A percentile compares a stretch with the other conserved stretches of the same genome.
phyloP scores from a whole-genome alignment of 2,329 filamentous ascomycete species.

The Fusarium tupiense region DNA sequence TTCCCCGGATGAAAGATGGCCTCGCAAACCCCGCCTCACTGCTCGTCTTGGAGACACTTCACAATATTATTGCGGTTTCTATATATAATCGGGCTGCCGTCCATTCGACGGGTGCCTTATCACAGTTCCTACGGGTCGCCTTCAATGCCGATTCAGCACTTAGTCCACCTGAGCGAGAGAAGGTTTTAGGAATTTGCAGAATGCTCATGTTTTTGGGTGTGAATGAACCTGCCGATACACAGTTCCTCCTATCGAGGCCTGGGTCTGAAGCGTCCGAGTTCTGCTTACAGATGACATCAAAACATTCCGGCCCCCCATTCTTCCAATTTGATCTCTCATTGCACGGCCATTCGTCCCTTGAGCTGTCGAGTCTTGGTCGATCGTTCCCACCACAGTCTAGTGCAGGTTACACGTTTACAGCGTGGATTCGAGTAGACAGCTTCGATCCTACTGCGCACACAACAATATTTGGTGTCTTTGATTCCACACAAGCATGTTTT shows the following conservation, averaged over 20 bases:
- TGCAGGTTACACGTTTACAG: conserved; percentile 87
- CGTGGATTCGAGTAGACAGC: conserved; percentile 88
- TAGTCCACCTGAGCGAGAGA: conserved; percentile 63
- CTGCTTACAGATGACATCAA: conserved; percentile 75
- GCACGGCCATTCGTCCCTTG: conserved; percentile 88
- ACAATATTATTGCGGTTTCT: conserved; percentile 67
- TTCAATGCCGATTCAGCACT: conserved; percentile 65
- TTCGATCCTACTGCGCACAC: conserved; percentile 90
- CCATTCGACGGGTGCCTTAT: conserved; percentile 77
- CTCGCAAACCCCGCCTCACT: conserved; percentile 65
- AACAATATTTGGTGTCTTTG: conserved; percentile 95
- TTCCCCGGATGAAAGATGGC: conserved; percentile 59
- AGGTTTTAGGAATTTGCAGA: conserved; percentile 74
- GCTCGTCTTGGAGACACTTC: conserved; percentile 72
- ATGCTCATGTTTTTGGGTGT: conserved; percentile 79
- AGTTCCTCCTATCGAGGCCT: conserved; percentile 70
- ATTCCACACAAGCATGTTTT: conserved; percentile 91
- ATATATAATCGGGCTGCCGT: conserved; percentile 75
- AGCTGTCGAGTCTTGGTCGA: conserved; percentile 85
- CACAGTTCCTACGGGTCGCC: conserved; percentile 70
- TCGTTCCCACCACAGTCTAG: conserved; percentile 83
- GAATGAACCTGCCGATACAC: conserved; percentile 82
- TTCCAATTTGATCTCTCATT: conserved; percentile 94
- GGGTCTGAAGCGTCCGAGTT: conserved; percentile 71
- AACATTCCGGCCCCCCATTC: conserved; percentile 81